Conservation (phyloP, 2,329 filamentous ascomycete species). For the Hansfordia pulvinata region DNA sequence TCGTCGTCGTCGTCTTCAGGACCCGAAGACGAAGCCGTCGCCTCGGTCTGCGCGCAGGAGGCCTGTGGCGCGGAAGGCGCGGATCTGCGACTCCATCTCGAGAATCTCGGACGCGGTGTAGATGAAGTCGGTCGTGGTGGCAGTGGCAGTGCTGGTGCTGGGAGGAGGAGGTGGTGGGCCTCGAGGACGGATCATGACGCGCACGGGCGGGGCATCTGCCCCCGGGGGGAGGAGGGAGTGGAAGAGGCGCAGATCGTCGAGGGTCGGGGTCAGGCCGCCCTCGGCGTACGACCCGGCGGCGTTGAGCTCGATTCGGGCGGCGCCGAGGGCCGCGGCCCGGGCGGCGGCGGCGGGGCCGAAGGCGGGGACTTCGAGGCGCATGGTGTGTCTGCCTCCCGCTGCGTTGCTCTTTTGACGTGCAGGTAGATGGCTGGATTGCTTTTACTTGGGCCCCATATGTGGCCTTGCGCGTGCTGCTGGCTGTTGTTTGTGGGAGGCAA, state of each 20-base stretch:
- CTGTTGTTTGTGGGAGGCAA: too few relatives aligned
- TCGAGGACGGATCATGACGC: conserved; percentile 42
- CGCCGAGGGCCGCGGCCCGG: conserved; percentile 26
- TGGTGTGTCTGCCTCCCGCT: too few relatives aligned
- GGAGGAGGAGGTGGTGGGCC: conserved; percentile 14
- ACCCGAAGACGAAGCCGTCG: conserved; percentile 45
- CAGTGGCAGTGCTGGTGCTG: conserved; percentile 10
- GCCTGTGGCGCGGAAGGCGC: conserved; percentile 20
- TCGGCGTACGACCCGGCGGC: conserved; percentile 30
- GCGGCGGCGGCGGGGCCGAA: conserved; percentile 30
- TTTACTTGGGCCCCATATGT: too few relatives aligned
- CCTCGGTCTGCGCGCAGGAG: conserved; percentile 24
- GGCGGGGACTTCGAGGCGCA: conserved; percentile 38
- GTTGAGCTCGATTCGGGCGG: conserved; percentile 40
- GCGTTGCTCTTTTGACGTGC: too few relatives aligned
- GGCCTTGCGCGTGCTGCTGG: too few relatives aligned
- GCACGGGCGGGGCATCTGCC: conserved; percentile 21
- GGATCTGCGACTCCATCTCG: conserved; percentile 27
- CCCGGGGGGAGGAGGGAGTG: conserved; percentile 8
- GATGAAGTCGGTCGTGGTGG: conserved; percentile 23
- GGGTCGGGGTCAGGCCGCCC: conserved; percentile 37
- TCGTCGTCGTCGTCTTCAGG: too few relatives aligned
- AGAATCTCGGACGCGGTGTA: conserved; percentile 30
- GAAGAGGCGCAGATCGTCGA: conserved; percentile 20
- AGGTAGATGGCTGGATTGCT: too few relatives aligned